These are phyloP conservation scores for Strigomonas galati DNA, from an alignment of 208 protist genomes.

Conservation along the genomic window DNA sequence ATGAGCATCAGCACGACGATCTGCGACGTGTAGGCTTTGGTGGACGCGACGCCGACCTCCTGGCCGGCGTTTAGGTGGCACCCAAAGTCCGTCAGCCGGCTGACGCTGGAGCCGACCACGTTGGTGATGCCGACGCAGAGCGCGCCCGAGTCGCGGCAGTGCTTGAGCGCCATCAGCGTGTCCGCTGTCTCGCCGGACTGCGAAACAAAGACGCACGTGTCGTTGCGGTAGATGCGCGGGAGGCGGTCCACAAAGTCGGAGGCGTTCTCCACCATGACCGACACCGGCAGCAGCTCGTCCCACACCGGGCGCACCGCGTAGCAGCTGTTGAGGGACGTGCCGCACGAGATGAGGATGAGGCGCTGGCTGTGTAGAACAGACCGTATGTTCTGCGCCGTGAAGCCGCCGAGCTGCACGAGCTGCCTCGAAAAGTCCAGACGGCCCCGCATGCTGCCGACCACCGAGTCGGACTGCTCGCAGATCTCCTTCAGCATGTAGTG, in stretches of 20 bases:
- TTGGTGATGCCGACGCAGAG: conserved; percentile 93
- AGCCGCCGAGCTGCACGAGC: conserved; percentile 83
- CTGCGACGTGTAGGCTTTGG: conserved; percentile 97
- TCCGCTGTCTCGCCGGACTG: conserved; percentile 96
- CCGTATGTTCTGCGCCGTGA: conserved; percentile 45
- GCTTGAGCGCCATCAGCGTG: conserved; percentile 83
- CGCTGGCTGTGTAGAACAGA: conserved; percentile 52
- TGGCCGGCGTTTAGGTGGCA: conserved; percentile 91
- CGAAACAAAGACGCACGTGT: conserved; percentile 91
- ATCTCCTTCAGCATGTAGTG: conserved; percentile 99
- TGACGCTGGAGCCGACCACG: conserved; percentile 90
- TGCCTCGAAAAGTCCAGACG: conserved; percentile 77
- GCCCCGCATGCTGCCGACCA: conserved; percentile 91
- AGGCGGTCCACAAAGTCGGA: conserved; percentile 91
- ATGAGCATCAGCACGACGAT: conserved; percentile 88
- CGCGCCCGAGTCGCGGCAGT: conserved; percentile 72
- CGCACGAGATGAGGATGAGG: conserved; percentile 94
- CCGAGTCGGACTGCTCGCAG: conserved; percentile 93
- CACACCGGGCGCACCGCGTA: conserved; percentile 83
- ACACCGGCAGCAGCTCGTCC: conserved; percentile 90
- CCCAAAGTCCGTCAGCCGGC: conserved; percentile 81
- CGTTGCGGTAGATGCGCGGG: conserved; percentile 73
- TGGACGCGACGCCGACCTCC: conserved; percentile 96
- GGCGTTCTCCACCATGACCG: conserved; percentile 87
- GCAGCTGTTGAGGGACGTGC: conserved; percentile 92